Evolutionary conservation across 768 basidiomycete species (phyloP).

Genomic region (Podaxis sp.): DNA sequence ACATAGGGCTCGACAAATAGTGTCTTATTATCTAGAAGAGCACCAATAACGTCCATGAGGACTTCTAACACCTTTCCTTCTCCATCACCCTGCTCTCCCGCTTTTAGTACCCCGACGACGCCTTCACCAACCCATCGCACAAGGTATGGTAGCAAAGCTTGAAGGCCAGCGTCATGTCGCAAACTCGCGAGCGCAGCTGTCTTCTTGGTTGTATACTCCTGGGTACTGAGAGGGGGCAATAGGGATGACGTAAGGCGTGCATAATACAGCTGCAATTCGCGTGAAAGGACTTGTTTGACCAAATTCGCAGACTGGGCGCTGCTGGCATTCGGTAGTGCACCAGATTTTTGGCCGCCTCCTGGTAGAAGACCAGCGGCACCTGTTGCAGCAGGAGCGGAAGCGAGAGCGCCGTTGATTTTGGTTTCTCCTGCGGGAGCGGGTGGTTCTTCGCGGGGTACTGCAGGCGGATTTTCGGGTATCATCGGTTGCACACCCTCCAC

Average conservation of each 20-base stretch:
- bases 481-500: conserved; percentile 97
- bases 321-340: conserved; percentile 23
- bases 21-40: conserved; percentile 81
- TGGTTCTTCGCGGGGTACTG: conserved; percentile 55
- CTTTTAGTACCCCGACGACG: conserved; percentile 62
- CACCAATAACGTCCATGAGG: conserved; percentile 79
- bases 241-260: conserved; percentile 84
- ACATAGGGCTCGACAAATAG: conserved; percentile 97
- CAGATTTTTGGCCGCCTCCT: conserved; percentile 20
- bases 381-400: conserved; percentile 25
- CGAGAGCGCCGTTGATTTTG: conserved; percentile 14
- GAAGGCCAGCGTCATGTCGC: conserved; percentile 85
- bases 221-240: conserved; percentile 52
- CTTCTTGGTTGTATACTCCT: conserved; percentile 64
- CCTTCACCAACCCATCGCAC: conserved; percentile 95
- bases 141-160: conserved; percentile 89
- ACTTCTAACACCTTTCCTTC: conserved; percentile 78
- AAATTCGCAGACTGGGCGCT: conserved; percentile 36
- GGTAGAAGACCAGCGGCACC: conserved; percentile 22
- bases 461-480: conserved; percentile 95
- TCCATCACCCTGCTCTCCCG: conserved; percentile 53
- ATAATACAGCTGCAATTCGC: conserved; percentile 94
- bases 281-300: conserved; percentile 89
- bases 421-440: conserved; percentile 14
- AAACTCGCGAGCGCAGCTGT: conserved; percentile 89